Percentiles rank a stretch among this genome's conserved stretches.
Conservation (phyloP, 208 protist species). For the Crithidia bombi region DNA sequence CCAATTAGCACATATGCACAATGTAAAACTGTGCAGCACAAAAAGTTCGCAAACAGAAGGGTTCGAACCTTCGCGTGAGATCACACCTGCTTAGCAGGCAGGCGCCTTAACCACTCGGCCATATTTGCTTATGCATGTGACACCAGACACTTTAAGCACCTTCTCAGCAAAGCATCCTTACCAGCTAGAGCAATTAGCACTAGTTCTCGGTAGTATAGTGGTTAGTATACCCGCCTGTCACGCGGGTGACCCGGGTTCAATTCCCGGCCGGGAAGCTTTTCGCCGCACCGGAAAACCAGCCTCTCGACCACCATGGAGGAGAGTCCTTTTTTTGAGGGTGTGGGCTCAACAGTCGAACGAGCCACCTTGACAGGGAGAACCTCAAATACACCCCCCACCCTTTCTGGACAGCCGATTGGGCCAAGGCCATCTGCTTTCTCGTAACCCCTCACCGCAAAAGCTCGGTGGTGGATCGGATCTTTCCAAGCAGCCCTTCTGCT, state of each 20-base stretch:
- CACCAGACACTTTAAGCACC: neutral
- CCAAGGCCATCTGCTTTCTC: no score
- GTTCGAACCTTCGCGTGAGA: conserved; percentile 93
- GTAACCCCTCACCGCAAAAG: no score
- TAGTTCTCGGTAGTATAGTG: conserved; percentile 55
- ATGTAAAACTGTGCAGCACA: neutral
- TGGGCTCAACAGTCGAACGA: no score
- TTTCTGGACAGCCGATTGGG: no score
- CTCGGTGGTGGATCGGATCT: no score
- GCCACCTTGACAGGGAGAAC: no score
- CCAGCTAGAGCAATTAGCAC: neutral
- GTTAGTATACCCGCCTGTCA: conserved; percentile 58
- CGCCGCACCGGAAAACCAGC: neutral
- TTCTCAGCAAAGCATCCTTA: neutral
- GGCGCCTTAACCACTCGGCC: conserved; percentile 91
- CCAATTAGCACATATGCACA: neutral
- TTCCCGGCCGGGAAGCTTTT: conserved; percentile 56
- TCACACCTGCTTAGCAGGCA: conserved; percentile 93
- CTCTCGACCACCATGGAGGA: no score
- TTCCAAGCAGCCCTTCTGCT: no score
- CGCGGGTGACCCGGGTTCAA: conserved; percentile 55
- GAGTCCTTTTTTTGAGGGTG: no score
- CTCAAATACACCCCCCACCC: no score
- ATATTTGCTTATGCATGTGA: conserved; percentile 58
- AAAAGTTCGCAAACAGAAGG: conserved; percentile 87